Conservation (phyloP, 768 basidiomycete genomes). For the Kwoniella europaea region DNA sequence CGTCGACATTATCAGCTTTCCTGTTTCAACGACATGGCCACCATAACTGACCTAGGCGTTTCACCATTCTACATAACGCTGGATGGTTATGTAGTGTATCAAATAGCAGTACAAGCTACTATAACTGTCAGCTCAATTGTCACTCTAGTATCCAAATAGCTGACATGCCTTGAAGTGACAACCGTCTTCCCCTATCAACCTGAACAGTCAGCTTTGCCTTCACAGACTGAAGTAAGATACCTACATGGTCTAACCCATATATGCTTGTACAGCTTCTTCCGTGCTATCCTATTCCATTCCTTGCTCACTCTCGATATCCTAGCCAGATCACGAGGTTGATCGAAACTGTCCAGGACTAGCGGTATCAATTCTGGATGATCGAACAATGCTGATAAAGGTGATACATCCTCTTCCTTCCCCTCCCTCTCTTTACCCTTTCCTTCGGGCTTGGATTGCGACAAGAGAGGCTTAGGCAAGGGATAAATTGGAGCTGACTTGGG, state of each 20-base stretch:
- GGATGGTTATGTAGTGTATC: constrained; percentile 35
- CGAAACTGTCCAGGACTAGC: constrained; percentile 38
- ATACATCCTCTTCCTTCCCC: constrained; percentile 5
- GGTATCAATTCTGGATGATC: constrained; percentile 47
- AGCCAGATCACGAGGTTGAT: constrained; percentile 45
- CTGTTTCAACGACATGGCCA: not conserved
- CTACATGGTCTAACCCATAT: constrained; percentile 50
- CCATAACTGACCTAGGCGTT: constrained; percentile 34
- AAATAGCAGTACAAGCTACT: constrained; percentile 41
- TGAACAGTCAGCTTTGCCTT: not conserved
- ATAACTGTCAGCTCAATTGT: constrained; percentile 19
- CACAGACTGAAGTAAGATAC: constrained; percentile 6
- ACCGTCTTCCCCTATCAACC: constrained; percentile 37
- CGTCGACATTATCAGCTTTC: not conserved
- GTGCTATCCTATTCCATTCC: constrained; percentile 33
- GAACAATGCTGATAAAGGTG: constrained; percentile 40
- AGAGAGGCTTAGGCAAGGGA: constrained; percentile 36
- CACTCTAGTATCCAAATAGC: not conserved
- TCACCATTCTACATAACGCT: constrained; percentile 40
- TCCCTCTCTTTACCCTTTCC: constrained; percentile 3
- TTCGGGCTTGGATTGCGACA: not conserved
- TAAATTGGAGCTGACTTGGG: constrained; percentile 27
- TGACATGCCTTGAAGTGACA: constrained; percentile 41
- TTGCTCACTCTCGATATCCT: constrained; percentile 35
- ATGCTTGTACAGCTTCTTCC: constrained; percentile 41